phyloP scores from a whole-genome alignment of 805 yeast genomes.

The Barnettozyma californica region DNA sequence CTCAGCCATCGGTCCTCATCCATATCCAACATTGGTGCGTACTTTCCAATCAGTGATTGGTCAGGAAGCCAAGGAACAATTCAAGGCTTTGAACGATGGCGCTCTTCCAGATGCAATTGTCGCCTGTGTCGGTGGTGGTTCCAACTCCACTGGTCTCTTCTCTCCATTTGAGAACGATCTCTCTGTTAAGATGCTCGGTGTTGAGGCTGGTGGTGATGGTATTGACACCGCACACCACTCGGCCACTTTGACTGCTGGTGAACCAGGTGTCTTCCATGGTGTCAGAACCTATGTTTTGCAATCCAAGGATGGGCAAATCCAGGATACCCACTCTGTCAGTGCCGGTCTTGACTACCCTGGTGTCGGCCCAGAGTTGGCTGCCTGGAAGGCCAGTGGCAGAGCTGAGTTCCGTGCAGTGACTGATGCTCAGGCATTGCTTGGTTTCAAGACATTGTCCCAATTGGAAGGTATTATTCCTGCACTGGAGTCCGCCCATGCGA shows the following conservation, averaged over 20 bases:
- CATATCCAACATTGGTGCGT: constrained; percentile 96
- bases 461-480: constrained; percentile 99
- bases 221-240: constrained; percentile 83
- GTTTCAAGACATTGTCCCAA: constrained; percentile 84
- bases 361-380: constrained; percentile 96
- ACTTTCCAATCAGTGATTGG: constrained; percentile 98
- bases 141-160: constrained; percentile 94
- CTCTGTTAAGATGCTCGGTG: constrained; percentile 79
- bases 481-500: constrained; percentile 94
- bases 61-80: constrained; percentile 87
- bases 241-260: constrained; percentile 92
- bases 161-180: constrained; percentile 84
- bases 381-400: constrained; percentile 92
- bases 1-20: constrained; percentile 98
- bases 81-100: constrained; percentile 70
- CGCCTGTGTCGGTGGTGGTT: constrained; percentile 99
- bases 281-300: constrained; percentile 92
- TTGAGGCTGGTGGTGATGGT: constrained; percentile 99
- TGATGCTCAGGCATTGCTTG: constrained; percentile 90
- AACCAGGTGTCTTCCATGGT: constrained; percentile 98
- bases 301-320: constrained; percentile 90
- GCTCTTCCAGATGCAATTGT: constrained; percentile 89
- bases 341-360: constrained; percentile 99
- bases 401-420: constrained; percentile 89
- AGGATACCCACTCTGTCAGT: constrained; percentile 95